Evolutionary conservation across 768 basidiomycete species (phyloP).

Genomic region (Hygrophoropsis aurantiaca): DNA sequence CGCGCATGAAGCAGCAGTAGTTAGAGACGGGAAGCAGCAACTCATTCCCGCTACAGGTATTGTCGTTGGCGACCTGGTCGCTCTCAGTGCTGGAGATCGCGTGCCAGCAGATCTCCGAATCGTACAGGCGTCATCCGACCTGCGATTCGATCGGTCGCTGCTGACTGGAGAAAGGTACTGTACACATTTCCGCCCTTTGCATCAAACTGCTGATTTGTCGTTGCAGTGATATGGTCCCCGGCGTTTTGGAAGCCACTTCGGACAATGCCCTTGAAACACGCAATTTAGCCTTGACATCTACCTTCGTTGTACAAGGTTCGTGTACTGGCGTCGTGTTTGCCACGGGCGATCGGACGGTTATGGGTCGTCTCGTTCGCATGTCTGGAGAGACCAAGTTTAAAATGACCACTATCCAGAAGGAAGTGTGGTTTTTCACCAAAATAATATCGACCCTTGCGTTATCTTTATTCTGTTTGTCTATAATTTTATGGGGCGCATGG

Average conservation of each 20-base stretch:
- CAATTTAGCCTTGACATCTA: slow-evolving; percentile 49
- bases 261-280: slow-evolving; percentile 49
- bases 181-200: neutral
- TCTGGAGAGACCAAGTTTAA: slow-evolving; percentile 47
- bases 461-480: slow-evolving; percentile 39
- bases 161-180: slow-evolving; percentile 50
- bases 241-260: slow-evolving; percentile 44
- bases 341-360: slow-evolving; percentile 43
- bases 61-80: slow-evolving; percentile 56
- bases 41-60: slow-evolving; percentile 53
- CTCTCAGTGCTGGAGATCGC: slow-evolving; percentile 53
- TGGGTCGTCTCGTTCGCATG: slow-evolving; percentile 58
- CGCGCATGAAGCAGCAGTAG: slow-evolving; percentile 56
- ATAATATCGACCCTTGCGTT: slow-evolving; percentile 44
- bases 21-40: slow-evolving; percentile 48
- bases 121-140: slow-evolving; percentile 49
- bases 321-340: slow-evolving; percentile 43
- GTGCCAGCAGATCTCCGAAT: slow-evolving; percentile 62
- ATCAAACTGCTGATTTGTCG: neutral
- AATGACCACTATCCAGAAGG: slow-evolving; percentile 46
- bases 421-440: slow-evolving; percentile 54
- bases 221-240: slow-evolving; percentile 43
- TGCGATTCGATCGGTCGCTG: slow-evolving; percentile 53
- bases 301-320: slow-evolving; percentile 41
- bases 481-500: slow-evolving; percentile 46